These are phyloP conservation scores for Puccinia triticina DNA, from an alignment of 1,284 basidiomycete species.

Conservation along the genomic window DNA sequence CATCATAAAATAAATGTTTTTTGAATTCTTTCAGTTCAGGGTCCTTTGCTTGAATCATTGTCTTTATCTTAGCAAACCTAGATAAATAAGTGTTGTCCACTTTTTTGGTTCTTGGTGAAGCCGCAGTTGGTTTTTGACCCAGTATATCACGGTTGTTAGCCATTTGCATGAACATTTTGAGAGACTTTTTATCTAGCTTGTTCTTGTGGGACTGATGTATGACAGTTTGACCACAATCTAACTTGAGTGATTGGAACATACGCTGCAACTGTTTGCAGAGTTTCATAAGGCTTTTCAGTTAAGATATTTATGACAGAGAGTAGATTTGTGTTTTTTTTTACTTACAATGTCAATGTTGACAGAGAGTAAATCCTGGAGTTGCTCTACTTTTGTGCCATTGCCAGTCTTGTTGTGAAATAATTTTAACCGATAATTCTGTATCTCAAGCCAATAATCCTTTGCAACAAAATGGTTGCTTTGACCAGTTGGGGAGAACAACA, in stretches of 20 bases:
- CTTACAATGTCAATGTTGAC: not conserved
- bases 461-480: conserved; percentile 3
- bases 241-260: not conserved
- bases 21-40: not conserved
- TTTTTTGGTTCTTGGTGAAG: no score
- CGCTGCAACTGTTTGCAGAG: not conserved
- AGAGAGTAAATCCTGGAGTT: not conserved
- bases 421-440: conserved; percentile 23
- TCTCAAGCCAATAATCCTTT: conserved; percentile 21
- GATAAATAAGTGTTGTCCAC: not conserved
- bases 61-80: not conserved
- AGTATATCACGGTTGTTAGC: conserved; percentile 4
- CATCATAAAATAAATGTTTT: not conserved
- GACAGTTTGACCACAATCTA: not conserved
- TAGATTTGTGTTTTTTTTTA: no score
- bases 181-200: not conserved
- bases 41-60: not conserved
- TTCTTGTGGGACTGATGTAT: not conserved
- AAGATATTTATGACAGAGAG: no score
- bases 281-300: not conserved
- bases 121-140: not conserved
- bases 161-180: not conserved
- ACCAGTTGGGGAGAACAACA: conserved; percentile 6
- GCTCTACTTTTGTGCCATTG: not conserved
- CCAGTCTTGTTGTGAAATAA: not conserved